Evolutionary conservation across 805 yeast species (phyloP).

Genomic region (Candida arabinofermentans): DNA sequence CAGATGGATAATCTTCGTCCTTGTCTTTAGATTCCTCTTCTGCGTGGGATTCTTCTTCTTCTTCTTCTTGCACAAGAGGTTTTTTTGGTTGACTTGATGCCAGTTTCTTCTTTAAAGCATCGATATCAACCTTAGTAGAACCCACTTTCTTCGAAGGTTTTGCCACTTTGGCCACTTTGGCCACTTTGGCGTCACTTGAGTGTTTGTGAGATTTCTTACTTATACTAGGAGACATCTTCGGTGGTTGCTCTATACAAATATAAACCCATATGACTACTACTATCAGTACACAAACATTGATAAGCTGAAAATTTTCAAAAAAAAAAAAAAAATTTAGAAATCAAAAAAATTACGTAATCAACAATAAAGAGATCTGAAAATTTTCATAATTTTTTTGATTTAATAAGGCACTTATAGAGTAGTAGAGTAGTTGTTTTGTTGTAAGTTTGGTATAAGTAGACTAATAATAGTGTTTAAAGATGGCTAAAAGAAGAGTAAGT

Average conservation of each 20-base stretch:
- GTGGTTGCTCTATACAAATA: too few species aligned
- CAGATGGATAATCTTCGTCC: constrained; percentile 9
- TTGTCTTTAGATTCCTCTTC: constrained; percentile 7
- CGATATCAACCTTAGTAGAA: constrained; percentile 23
- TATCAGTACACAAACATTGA: too few species aligned
- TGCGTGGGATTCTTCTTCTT: constrained; percentile 7
- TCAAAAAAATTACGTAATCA: too few species aligned
- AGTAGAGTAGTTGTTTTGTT: too few species aligned
- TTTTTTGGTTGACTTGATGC: constrained; percentile 9
- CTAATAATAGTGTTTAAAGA: constrained; percentile 4
- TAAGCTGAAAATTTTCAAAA: too few species aligned
- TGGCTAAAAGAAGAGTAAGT: constrained; percentile 36
- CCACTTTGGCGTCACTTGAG: too few species aligned
- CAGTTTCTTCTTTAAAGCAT: constrained; percentile 28
- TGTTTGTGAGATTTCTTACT: neutral
- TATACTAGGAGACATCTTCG: constrained; percentile 18
- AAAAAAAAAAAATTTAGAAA: too few species aligned
- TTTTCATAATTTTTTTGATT: too few species aligned
- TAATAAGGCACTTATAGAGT: too few species aligned
- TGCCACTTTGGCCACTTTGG: constrained; percentile 3
- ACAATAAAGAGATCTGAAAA: too few species aligned
- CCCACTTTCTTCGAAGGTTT: constrained; percentile 12
- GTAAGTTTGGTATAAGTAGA: too few species aligned
- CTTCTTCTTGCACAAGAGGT: constrained; percentile 5
- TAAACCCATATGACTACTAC: too few species aligned